phyloP scores from a whole-genome alignment of 2,329 filamentous ascomycete species.

The Trichoderma harzianum region DNA sequence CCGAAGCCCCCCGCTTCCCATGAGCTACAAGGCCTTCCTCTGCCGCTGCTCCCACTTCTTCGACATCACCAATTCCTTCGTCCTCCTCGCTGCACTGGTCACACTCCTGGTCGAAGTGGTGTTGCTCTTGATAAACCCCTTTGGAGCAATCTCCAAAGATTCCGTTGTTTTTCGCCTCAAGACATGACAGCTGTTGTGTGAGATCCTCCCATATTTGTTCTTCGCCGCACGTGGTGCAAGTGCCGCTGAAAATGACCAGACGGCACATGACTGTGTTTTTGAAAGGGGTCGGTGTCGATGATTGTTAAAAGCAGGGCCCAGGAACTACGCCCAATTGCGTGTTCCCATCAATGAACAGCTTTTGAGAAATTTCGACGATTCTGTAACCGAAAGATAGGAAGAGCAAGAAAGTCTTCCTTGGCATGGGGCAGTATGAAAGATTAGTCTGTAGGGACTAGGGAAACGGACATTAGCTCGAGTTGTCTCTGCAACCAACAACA shows the following conservation, averaged over 20 bases:
- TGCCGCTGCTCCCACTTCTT: constrained; percentile 9
- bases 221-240: constrained; percentile 42
- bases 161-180: constrained; percentile 48
- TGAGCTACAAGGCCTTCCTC: background rate
- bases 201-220: constrained; percentile 43
- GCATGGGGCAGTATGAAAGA: background rate
- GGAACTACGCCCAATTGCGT: background rate
- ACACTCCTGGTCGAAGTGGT: constrained; percentile 48
- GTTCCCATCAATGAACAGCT: background rate
- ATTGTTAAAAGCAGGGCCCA: background rate
- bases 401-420: background rate
- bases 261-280: constrained; percentile 41
- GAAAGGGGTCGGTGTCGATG: background rate
- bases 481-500: background rate
- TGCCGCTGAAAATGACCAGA: constrained; percentile 42
- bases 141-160: constrained; percentile 42
- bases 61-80: constrained; percentile 42
- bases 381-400: background rate
- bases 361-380: background rate
- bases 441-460: background rate
- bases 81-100: constrained; percentile 41
- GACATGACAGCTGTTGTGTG: constrained; percentile 45
- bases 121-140: constrained; percentile 42
- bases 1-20: constrained; percentile 23
- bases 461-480: background rate